Evolutionary conservation across 768 basidiomycete genomes (phyloP), one percentile per base, ranked within the genome.

Genomic region (Tephrocybe sp.): DNA sequence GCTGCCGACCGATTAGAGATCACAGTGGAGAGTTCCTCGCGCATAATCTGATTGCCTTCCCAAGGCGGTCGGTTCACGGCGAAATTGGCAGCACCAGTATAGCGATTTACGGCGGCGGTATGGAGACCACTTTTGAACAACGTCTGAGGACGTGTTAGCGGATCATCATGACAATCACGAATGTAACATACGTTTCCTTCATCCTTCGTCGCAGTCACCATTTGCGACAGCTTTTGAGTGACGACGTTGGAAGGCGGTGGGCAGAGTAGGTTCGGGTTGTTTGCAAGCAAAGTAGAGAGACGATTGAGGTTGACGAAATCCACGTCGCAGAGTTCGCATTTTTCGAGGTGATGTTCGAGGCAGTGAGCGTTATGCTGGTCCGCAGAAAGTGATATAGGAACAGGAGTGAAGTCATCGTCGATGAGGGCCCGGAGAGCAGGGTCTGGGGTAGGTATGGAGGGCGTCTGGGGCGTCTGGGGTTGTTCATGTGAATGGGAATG

Each of bases 1-100:
- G 97, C 87, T 0, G 94, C 92, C 13, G 92, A 91, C 44, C 97
- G 82, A 67, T 99, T 99, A 52, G 92, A 93, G 42, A 99, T 64
- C 53, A 92, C 79, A 24, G 92, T 87, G 11, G 91, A 87, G 39
- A 97, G 78, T 61, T 99, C 97, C 57, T 99, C 97, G 49, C 91
- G 82, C 70, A 90, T 82, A 54, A 91, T 63, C 26, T 80, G 79
- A 48, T 86, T 83, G n/a, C 80, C 73, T 64, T 98, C 96, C 90
- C 95, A 98, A 31, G 89, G 84, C 2, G 92, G 87, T 21, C 96
- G 81, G 54, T 89, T 85, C 0, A 83, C 69, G 1, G 93, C 92
- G 30, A 92, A 79, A 53, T 79, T 71, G 53, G 95, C 82, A 2
- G 96, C 92, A 43, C 82, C 76, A 7, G 68, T 72, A 60, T 83